A percentile compares a stretch with the other conserved stretches of the same genome.
phyloP scores from a whole-genome alignment of 139 green algal species.

The Micractinium conductrix region DNA sequence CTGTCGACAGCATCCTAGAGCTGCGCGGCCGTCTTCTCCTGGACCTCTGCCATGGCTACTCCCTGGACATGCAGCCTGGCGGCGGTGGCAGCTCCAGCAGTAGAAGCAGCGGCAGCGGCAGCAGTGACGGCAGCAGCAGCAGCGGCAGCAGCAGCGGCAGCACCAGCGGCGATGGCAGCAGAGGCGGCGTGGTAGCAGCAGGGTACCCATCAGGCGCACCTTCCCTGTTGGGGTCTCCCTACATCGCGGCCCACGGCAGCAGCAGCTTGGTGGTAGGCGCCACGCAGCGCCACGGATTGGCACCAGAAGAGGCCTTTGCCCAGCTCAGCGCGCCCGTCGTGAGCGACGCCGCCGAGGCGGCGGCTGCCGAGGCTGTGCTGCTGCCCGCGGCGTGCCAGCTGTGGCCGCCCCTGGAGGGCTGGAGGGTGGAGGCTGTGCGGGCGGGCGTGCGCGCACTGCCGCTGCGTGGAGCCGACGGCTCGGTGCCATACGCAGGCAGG shows the following conservation, averaged over 20 bases:
- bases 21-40: constrained; percentile 51
- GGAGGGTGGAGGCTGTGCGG: constrained; percentile 38
- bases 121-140: not conserved
- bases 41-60: constrained; percentile 70
- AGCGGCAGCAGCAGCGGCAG: not conserved
- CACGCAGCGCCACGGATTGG: constrained; percentile 68
- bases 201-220: constrained; percentile 52
- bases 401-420: constrained; percentile 62
- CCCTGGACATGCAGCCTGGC: constrained; percentile 55
- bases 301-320: constrained; percentile 46
- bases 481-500: constrained; percentile 73
- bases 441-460: constrained; percentile 80
- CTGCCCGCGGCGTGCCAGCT: constrained; percentile 36
- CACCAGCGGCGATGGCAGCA: not conserved
- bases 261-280: constrained; percentile 70
- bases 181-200: too few species aligned
- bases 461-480: constrained; percentile 58
- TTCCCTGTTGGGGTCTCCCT: constrained; percentile 80
- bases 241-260: constrained; percentile 67
- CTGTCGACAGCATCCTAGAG: constrained; percentile 60
- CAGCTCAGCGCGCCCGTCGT: constrained; percentile 36
- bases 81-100: not conserved
- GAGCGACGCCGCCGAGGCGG: not conserved
- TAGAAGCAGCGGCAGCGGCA: not conserved
- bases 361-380: constrained; percentile 42